Evolutionary conservation across 441 rosid species (phyloP).

Genomic region (Bruguiera hainesii): DNA sequence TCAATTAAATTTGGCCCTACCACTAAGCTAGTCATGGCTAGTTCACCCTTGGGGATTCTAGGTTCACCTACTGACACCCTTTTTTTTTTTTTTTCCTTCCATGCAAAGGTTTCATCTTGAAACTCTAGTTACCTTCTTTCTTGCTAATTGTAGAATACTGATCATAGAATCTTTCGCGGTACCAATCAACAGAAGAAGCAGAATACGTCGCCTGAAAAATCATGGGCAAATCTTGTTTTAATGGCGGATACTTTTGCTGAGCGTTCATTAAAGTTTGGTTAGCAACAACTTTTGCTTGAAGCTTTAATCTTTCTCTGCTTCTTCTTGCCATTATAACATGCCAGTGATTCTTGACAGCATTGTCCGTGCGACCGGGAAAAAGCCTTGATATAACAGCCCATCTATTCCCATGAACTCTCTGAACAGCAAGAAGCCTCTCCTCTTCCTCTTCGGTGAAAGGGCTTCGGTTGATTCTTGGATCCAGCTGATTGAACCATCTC

Average conservation of each 20-base stretch:
- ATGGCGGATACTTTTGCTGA: background rate
- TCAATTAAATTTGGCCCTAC: too few species aligned
- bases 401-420: conserved; percentile 46
- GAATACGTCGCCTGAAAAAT: background rate
- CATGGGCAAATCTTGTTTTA: background rate
- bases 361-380: conserved; percentile 53
- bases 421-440: conserved; percentile 40
- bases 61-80: too few species aligned
- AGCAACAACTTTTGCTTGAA: conserved; percentile 4
- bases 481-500: conserved; percentile 58
- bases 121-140: too few species aligned
- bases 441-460: conserved; percentile 56
- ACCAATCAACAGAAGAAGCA: background rate
- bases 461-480: conserved; percentile 46
- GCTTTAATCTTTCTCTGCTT: conserved; percentile 15
- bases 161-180: background rate
- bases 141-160: too few species aligned
- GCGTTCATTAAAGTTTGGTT: background rate
- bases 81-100: too few species aligned
- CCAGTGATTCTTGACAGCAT: conserved; percentile 56
- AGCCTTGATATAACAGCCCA: conserved; percentile 48
- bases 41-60: too few species aligned
- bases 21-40: too few species aligned
- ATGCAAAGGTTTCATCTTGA: too few species aligned
- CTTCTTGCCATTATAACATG: conserved; percentile 54